Percentiles rank a stretch among this genome's conserved stretches.
phyloP scores from a whole-genome alignment of 106 monocot genomes.

The Dendrobium huoshanense region DNA sequence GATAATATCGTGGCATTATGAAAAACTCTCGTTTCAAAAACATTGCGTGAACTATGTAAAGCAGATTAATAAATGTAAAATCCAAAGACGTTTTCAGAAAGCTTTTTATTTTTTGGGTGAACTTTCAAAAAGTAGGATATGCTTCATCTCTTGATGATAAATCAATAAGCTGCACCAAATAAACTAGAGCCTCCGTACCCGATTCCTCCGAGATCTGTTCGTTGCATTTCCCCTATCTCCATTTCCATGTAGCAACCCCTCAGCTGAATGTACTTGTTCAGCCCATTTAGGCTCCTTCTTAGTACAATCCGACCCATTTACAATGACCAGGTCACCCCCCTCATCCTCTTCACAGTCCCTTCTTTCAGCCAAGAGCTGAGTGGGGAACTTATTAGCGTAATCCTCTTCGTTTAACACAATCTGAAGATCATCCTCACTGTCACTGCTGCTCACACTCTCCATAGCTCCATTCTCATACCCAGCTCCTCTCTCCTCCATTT shows the following conservation, averaged over 20 bases:
- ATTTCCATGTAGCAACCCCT: not conserved
- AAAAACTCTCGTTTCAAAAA: not conserved
- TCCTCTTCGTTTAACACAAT: slow-evolving; percentile 9
- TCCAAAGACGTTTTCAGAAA: not conserved
- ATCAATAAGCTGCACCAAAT: not conserved
- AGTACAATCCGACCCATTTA: not conserved
- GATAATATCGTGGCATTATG: no score
- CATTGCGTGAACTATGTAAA: not conserved
- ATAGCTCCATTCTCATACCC: not conserved
- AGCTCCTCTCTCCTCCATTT: not conserved
- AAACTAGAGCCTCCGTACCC: not conserved
- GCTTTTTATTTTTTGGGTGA: no score
- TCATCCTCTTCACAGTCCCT: slow-evolving; percentile 3
- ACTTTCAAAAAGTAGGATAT: not conserved
- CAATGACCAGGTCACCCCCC: not conserved
- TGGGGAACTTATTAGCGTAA: not conserved
- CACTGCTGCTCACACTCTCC: slow-evolving; percentile 6
- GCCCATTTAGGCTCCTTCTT: not conserved
- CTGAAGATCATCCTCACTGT: slow-evolving; percentile 8
- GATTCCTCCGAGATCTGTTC: not conserved
- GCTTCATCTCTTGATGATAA: not conserved
- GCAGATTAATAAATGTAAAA: not conserved
- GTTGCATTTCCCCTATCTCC: not conserved
- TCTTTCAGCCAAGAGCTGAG: not conserved
- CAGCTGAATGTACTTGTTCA: not conserved